These are phyloP conservation scores for Candida ortonii DNA, from an alignment of 805 yeast species.

Conservation along the genomic window DNA sequence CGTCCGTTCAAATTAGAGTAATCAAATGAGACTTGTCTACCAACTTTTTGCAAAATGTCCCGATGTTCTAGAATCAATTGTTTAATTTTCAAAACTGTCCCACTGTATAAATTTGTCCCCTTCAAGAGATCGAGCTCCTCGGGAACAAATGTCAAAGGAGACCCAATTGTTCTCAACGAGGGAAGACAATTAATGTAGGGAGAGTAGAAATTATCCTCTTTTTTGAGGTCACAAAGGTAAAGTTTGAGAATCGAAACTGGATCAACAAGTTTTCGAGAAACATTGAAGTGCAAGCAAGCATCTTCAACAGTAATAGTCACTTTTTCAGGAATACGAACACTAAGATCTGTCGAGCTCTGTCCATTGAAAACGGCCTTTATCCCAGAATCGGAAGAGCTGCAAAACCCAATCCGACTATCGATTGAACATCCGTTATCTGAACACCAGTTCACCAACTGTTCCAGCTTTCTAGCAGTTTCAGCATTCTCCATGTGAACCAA, in stretches of 20 bases:
- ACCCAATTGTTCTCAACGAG: constrained; percentile 38
- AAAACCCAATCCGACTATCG: constrained; percentile 35
- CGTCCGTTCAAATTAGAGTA: constrained; percentile 7
- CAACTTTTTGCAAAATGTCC: constrained; percentile 1
- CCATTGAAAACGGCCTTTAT: constrained; percentile 25
- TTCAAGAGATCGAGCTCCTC: constrained; percentile 45
- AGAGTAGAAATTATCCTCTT: constrained; percentile 1
- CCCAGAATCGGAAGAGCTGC: constrained; percentile 33
- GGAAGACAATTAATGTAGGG: constrained; percentile 53
- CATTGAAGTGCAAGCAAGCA: constrained; percentile 17
- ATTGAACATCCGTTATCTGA: constrained; percentile 37
- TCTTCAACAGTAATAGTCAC: constrained; percentile 25
- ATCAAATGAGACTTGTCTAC: not conserved
- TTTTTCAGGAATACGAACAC: constrained; percentile 17
- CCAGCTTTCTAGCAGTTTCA: no score
- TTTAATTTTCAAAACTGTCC: constrained; percentile 42
- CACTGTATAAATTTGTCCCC: constrained; percentile 62
- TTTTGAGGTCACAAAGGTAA: constrained; percentile 16
- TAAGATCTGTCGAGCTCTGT: not conserved
- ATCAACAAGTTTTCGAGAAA: constrained; percentile 6
- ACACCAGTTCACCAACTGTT: constrained; percentile 33
- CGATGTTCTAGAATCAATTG: constrained; percentile 56
- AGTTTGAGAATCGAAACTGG: constrained; percentile 18
- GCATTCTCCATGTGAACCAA: not conserved
- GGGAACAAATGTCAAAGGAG: constrained; percentile 63